A percentile compares a stretch with the other conserved stretches of the same genome.
These are phyloP conservation scores for Diaporthe ilicicola DNA, from an alignment of 2,329 filamentous ascomycete species.

Conservation along the genomic window DNA sequence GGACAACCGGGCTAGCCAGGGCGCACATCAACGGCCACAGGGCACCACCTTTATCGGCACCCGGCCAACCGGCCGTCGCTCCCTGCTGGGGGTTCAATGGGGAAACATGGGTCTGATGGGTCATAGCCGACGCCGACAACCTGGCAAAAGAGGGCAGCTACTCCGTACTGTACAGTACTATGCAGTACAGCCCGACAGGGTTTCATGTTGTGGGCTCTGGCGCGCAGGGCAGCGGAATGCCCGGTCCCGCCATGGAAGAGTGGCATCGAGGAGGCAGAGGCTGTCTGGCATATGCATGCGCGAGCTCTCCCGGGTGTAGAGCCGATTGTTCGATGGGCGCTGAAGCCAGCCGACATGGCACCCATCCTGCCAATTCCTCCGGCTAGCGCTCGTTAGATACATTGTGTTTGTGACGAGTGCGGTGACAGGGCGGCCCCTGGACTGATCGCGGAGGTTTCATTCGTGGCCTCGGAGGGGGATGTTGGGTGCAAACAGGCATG, in stretches of 20 bases:
- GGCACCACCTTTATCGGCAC: slow-evolving; percentile 29
- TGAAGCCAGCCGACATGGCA: slow-evolving; percentile 32
- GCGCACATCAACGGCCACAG: slow-evolving; percentile 32
- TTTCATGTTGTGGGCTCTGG: slow-evolving; percentile 18
- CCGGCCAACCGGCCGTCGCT: slow-evolving; percentile 28
- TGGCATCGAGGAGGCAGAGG: slow-evolving; percentile 5
- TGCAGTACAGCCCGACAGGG: slow-evolving; percentile 20
- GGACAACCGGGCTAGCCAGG: slow-evolving; percentile 29
- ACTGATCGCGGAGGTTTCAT: not conserved
- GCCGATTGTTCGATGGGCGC: slow-evolving; percentile 19
- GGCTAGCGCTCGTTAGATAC: slow-evolving; percentile 16
- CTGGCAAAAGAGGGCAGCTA: slow-evolving; percentile 7
- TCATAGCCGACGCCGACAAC: slow-evolving; percentile 4
- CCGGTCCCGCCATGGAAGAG: slow-evolving; percentile 1
- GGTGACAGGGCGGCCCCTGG: slow-evolving; percentile 3
- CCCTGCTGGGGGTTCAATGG: slow-evolving; percentile 24
- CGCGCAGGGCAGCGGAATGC: slow-evolving; percentile 6
- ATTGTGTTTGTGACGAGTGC: slow-evolving; percentile 25
- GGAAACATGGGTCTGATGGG: slow-evolving; percentile 9
- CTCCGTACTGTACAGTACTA: slow-evolving; percentile 16
- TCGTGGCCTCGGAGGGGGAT: slow-evolving; percentile 16
- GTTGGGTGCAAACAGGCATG: slow-evolving; percentile 15
- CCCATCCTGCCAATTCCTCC: slow-evolving; percentile 11
- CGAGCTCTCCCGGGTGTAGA: not conserved
- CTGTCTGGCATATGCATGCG: slow-evolving; percentile 16